Base-by-base conservation (phyloP, 2,329 filamentous ascomycete species). In the Lachnellula arida region DNA sequence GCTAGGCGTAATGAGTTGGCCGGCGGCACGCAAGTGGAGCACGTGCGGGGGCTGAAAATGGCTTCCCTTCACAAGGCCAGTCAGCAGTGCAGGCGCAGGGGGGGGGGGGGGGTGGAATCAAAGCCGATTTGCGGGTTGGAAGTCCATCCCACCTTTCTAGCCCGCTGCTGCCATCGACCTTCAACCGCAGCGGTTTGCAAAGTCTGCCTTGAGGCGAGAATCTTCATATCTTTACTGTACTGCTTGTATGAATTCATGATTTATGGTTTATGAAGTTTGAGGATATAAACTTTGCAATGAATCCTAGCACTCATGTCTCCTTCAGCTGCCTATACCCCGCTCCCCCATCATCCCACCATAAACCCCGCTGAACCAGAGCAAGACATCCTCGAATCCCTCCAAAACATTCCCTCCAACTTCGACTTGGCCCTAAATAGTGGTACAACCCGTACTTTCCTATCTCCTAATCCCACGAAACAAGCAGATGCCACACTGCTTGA, bases 401-500 rank as follows among this genome's bases (percentile, higher is more conserved):
- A 65, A 25, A 64, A 68, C 23, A 57, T 62, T 28, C 62, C 66
- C 14, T 68, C 64, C 15, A 61, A 61, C 23, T 62, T 70, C 23
- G 63, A 68, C 4, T 46, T 67, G 28, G 67, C 59, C 46, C 55
- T 62, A 28, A 59, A 70, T 62, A 60, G 60, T 56, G 56, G 55
- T 37, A 50, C 48, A 7, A 60, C 61, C 39, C 51, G 49, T 15
- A 53, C 46, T 5, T 60, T 51, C 40, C 59, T 64, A 1, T 57
- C 61, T 8, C 59, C 61, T n/a, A 53, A 56, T 11, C 46, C 35
- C 4, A 6, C 34, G 8, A 63, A 59, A 23, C 56, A 56, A 32
- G 46, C 54, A 3, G 59, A 66, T 37, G 55, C 61, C 9, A 61
- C 62, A 7, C 60, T 72, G 5, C 60, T 73, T 9, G 65, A 68